Evolutionary conservation across 1,139 yeast genomes (phyloP), one percentile per base, ranked within the genome.

Genomic region (Yamadazyma triangularis): DNA sequence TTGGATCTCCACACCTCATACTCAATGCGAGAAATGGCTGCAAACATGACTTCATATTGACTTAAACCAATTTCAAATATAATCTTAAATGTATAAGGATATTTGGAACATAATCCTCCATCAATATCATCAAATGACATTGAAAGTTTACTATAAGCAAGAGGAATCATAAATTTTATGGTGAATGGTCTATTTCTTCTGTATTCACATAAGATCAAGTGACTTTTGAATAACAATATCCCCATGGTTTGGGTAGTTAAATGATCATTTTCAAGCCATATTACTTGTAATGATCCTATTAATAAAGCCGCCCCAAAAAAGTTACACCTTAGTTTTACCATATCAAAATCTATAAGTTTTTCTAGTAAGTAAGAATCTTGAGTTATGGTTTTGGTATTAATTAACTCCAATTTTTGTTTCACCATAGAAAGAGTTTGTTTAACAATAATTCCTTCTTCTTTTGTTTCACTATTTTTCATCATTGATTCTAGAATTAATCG

Each of bases 201-300:
- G 11, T 28, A 10, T 8, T 52, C 48, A 25, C 45, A 38, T 10
- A 61, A 33, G 0, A 77, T 38, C 10, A 77, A 45, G 45, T 73
- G 78, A 8, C 76, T 65, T 40, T 76, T 74, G 53, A 71, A 77
- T 18, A 76, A 44, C 26, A 75, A 48, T 0, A 64, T 58, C 2
- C 73, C 77, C 32, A 58, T 48, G 11, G 53, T 50, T 4, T 25
- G 38, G 29, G 34, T 52, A 26, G 26, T 39, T 24, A 23, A 39
- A 25, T 9, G 46, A 36, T 34, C 46, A 2, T 32, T 32, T 15
- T 54, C 64, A 4, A 62, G 38, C 73, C 75, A 76, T 1, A 63
- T 49, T 1, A 56, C 45, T 23, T 50, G 52, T 20, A 65, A 48
- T 2, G 71, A 58, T 2, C 79, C 77, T 15, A 59, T 45, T 15